These are phyloP conservation scores for Ampelomyces quisqualis DNA, from an alignment of 2,329 filamentous ascomycete species.

Conservation along the genomic window DNA sequence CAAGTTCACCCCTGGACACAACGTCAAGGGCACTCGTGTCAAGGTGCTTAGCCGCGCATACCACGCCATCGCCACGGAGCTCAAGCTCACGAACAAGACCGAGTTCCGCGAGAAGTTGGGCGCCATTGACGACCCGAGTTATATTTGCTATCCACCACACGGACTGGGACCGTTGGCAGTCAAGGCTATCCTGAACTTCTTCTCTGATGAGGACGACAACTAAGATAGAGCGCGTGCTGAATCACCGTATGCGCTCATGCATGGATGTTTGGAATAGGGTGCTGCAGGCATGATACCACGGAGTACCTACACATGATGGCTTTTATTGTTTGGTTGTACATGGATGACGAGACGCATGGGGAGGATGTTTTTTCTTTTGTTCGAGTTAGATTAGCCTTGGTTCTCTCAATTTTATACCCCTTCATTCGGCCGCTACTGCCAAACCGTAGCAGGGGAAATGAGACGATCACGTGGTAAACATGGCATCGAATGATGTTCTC, in stretches of 20 bases:
- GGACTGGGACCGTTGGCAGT: slow-evolving; percentile 80
- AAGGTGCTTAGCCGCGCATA: slow-evolving; percentile 83
- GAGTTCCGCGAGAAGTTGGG: slow-evolving; percentile 92
- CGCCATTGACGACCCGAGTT: slow-evolving; percentile 78
- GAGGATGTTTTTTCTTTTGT: slow-evolving; percentile 1
- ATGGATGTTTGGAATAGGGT: background rate
- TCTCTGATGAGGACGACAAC: slow-evolving; percentile 64
- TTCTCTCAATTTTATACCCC: background rate
- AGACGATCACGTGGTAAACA: no score
- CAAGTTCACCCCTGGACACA: slow-evolving; percentile 74
- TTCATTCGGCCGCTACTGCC: no score
- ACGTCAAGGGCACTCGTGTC: slow-evolving; percentile 76
- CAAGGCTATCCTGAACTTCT: slow-evolving; percentile 85
- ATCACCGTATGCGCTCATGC: background rate
- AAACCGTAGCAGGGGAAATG: no score
- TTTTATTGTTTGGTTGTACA: background rate
- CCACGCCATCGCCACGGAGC: slow-evolving; percentile 75
- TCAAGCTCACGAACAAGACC: slow-evolving; percentile 79
- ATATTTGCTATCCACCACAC: slow-evolving; percentile 85
- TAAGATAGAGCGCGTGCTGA: slow-evolving; percentile 10
- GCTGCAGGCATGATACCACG: background rate
- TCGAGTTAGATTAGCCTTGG: background rate
- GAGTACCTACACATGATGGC: slow-evolving; percentile 1
- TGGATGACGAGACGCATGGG: no score
- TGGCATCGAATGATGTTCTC: no score